Percentiles rank a stretch among this genome's conserved stretches.
Conservation (phyloP, 164 flowering plant genomes). For the Cinnamomum chago region DNA sequence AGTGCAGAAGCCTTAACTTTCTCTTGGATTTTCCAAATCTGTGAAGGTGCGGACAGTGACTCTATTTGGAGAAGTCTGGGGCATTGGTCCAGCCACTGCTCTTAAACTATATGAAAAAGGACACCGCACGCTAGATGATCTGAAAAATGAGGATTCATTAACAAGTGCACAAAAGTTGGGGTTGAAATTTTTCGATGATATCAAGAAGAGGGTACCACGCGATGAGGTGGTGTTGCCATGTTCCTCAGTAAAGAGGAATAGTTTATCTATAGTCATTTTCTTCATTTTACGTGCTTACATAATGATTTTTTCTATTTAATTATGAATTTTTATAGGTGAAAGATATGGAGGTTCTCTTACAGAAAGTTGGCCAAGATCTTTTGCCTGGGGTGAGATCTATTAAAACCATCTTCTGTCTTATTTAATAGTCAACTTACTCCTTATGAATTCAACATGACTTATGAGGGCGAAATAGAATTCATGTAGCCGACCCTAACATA, state of each 20-base stretch:
- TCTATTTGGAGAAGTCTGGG: conserved; percentile 96
- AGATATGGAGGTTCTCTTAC: conserved; percentile 77
- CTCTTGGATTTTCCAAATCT: background rate
- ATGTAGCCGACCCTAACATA: too few relatives aligned
- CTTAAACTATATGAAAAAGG: conserved; percentile 88
- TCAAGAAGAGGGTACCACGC: conserved; percentile 80
- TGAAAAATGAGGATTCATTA: conserved; percentile 65
- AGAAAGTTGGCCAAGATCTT: conserved; percentile 69
- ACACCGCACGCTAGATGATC: conserved; percentile 72
- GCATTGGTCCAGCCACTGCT: conserved; percentile 96
- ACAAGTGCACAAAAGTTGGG: conserved; percentile 78
- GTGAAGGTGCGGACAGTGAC: conserved; percentile 63
- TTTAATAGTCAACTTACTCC: too few relatives aligned
- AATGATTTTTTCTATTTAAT: background rate
- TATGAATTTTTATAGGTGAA: conserved; percentile 45
- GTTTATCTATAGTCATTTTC: background rate
- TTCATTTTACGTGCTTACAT: background rate
- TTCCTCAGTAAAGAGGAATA: background rate
- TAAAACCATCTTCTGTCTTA: background rate
- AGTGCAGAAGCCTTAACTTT: background rate
- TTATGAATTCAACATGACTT: too few relatives aligned
- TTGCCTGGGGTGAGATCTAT: conserved; percentile 65
- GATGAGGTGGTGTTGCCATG: conserved; percentile 48
- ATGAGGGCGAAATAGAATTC: too few relatives aligned
- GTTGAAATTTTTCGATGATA: conserved; percentile 83